Conservation (phyloP, 202 grass and related monocot species). For the Dendrocalamus latiflorus region DNA sequence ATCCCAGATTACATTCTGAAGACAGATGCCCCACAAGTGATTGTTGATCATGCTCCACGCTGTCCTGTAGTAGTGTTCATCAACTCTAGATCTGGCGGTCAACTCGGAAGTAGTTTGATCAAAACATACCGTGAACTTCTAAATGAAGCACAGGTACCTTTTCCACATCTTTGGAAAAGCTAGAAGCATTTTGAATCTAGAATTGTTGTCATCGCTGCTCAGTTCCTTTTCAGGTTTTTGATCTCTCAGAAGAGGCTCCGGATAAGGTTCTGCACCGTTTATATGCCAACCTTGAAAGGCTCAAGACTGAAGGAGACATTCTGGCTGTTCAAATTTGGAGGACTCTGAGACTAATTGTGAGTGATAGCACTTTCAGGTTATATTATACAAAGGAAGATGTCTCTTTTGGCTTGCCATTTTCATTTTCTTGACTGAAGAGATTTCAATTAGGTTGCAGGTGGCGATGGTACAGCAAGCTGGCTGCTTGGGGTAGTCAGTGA, state of each 20-base stretch:
- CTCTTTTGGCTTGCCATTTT: not conserved
- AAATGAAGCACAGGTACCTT: slow-evolving; percentile 65
- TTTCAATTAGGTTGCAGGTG: too few relatives aligned
- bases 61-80: slow-evolving; percentile 89
- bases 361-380: slow-evolving; percentile 33
- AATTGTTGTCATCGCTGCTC: not conserved
- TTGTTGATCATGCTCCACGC: slow-evolving; percentile 24
- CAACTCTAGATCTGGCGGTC: slow-evolving; percentile 80
- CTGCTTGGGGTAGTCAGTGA: slow-evolving; percentile 71
- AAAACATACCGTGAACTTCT: slow-evolving; percentile 75
- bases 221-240: slow-evolving; percentile 66
- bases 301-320: slow-evolving; percentile 48
- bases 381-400: not conserved
- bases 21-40: slow-evolving; percentile 29
- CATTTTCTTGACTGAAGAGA: not conserved
- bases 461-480: slow-evolving; percentile 7
- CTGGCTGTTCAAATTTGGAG: slow-evolving; percentile 62
- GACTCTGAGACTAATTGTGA: slow-evolving; percentile 79
- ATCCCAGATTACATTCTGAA: slow-evolving; percentile 86
- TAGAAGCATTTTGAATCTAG: slow-evolving; percentile 5
- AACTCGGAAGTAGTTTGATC: slow-evolving; percentile 78
- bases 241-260: slow-evolving; percentile 80
- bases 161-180: not conserved
- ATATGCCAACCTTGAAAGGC: slow-evolving; percentile 76
- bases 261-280: slow-evolving; percentile 78